These are phyloP conservation scores for Aspergillus biplanus DNA, from an alignment of 495 filamentous ascomycete species.

Conservation along the genomic window DNA sequence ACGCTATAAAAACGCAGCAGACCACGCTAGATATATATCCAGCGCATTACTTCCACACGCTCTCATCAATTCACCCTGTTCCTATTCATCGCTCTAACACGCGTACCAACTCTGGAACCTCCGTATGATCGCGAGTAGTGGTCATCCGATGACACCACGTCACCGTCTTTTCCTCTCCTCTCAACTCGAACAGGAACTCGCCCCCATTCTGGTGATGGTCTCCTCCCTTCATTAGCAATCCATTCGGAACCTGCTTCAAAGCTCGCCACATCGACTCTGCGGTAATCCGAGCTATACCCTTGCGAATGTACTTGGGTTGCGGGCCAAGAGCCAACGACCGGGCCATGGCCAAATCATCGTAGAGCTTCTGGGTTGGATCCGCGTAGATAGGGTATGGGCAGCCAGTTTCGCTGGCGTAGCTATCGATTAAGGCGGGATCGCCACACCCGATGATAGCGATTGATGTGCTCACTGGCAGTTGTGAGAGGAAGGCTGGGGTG, in stretches of 20 bases:
- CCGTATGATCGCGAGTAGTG: constrained; percentile 76
- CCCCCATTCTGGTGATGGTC: constrained; percentile 76
- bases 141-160: constrained; percentile 87
- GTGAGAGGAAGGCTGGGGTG: constrained; percentile 47
- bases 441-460: constrained; percentile 82
- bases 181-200: constrained; percentile 72
- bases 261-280: constrained; percentile 58
- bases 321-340: constrained; percentile 63
- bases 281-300: constrained; percentile 47
- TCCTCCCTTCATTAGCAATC: constrained; percentile 66
- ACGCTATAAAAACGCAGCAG: too few species aligned
- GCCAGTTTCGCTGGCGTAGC: constrained; percentile 62
- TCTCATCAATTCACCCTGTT: too few species aligned
- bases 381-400: constrained; percentile 84
- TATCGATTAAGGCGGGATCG: constrained; percentile 68
- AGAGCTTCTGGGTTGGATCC: constrained; percentile 72
- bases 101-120: constrained; percentile 59
- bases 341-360: constrained; percentile 72
- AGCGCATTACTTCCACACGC: too few species aligned
- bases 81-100: too few species aligned
- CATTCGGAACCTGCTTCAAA: constrained; percentile 53
- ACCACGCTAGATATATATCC: too few species aligned
- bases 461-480: constrained; percentile 60
- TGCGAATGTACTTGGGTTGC: constrained; percentile 68
- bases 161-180: constrained; percentile 55